These are phyloP conservation scores for Cladosporium colombiae DNA, from an alignment of 2,329 filamentous ascomycete species.

Conservation along the genomic window DNA sequence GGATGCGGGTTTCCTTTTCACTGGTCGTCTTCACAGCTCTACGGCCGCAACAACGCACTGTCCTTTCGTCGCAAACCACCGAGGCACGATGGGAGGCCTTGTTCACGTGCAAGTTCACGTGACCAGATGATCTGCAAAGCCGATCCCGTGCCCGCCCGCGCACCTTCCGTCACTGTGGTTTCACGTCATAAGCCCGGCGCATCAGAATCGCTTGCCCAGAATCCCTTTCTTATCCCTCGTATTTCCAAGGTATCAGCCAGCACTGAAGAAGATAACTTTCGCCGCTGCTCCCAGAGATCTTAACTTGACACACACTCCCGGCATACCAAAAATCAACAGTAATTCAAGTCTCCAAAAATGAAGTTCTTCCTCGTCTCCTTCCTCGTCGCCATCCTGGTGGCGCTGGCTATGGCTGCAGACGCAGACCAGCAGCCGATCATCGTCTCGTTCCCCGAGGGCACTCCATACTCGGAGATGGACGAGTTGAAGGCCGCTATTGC, in stretches of 20 bases:
- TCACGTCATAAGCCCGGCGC: not conserved
- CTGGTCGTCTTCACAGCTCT: not conserved
- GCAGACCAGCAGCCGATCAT: slow-evolving; percentile 69
- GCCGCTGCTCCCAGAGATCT: not conserved
- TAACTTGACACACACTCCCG: not conserved
- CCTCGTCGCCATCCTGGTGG: slow-evolving; percentile 50
- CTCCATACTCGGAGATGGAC: slow-evolving; percentile 66
- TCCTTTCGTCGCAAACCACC: slow-evolving; percentile 7
- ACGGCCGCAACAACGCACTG: slow-evolving; percentile 8
- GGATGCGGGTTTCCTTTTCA: not conserved
- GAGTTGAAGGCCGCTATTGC: slow-evolving; percentile 71
- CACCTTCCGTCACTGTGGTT: not conserved
- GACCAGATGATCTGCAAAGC: not conserved
- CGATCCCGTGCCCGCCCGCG: not conserved
- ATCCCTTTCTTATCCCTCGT: not conserved
- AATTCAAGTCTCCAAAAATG: slow-evolving; percentile 28
- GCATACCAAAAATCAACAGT: not conserved
- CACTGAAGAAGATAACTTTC: not conserved
- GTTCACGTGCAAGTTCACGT: not conserved
- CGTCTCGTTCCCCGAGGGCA: slow-evolving; percentile 69
- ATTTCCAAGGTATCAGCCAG: not conserved
- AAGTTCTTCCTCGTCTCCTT: slow-evolving; percentile 30
- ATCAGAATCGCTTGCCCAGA: not conserved
- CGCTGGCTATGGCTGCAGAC: slow-evolving; percentile 60
- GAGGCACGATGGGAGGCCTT: not conserved